Percentiles rank a stretch among this genome's conserved stretches.
Evolutionary conservation across 495 filamentous ascomycete species (phyloP).

Genomic region (Amphirosellinia nigrospora): DNA sequence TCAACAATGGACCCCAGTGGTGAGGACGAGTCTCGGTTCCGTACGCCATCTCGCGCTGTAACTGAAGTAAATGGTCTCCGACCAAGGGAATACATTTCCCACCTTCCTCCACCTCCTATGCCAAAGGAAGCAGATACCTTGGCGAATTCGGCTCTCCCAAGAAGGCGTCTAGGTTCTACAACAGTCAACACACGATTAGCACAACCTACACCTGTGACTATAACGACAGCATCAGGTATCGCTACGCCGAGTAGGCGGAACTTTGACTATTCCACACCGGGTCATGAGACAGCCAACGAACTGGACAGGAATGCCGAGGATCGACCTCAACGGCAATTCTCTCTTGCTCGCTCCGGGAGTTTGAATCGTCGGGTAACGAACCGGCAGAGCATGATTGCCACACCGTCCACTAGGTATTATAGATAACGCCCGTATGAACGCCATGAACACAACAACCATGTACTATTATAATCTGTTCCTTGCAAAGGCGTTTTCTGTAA

Average conservation of each 20-base stretch:
- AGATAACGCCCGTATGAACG: constrained; percentile 33
- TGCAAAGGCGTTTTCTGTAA: constrained; percentile 17
- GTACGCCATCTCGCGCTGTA: constrained; percentile 61
- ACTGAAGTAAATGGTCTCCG: constrained; percentile 57
- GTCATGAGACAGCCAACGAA: constrained; percentile 45
- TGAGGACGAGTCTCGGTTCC: constrained; percentile 55
- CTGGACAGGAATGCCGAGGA: constrained; percentile 51
- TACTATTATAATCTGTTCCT: constrained; percentile 30
- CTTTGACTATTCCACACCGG: constrained; percentile 51
- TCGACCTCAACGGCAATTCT: constrained; percentile 45
- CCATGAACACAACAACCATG: constrained; percentile 40
- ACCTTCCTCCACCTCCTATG: constrained; percentile 35
- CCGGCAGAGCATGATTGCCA: constrained; percentile 47
- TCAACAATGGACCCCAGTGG: constrained; percentile 52
- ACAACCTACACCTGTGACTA: constrained; percentile 33
- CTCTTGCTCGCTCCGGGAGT: constrained; percentile 48
- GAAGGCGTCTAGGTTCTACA: constrained; percentile 47
- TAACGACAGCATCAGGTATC: constrained; percentile 29
- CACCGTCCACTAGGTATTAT: constrained; percentile 30
- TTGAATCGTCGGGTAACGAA: constrained; percentile 42
- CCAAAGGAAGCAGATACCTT: constrained; percentile 37
- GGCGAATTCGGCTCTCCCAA: constrained; percentile 49
- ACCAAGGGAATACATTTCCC: constrained; percentile 42
- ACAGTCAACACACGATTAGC: constrained; percentile 46
- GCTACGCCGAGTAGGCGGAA: constrained; percentile 48